Conservation (phyloP, 2,329 filamentous ascomycete genomes). For the Cladosporium oxysporum region DNA sequence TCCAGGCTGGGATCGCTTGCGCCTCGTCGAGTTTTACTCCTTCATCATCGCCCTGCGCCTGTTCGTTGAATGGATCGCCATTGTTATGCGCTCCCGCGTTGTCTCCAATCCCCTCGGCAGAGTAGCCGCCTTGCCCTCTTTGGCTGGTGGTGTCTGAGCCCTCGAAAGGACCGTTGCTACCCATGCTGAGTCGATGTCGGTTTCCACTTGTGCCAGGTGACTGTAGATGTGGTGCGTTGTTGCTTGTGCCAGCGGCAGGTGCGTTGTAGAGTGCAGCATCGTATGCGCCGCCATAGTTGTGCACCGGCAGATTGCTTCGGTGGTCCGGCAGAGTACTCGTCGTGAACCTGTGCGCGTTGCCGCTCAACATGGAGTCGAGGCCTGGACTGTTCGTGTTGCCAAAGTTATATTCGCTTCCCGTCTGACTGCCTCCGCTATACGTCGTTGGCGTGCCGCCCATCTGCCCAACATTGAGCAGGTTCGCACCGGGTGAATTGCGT, state of each 20-base stretch:
- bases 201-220: constrained; percentile 26
- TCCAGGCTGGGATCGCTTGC: constrained; percentile 47
- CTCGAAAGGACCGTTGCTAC: constrained; percentile 30
- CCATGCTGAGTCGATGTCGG: constrained; percentile 34
- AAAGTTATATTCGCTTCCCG: constrained; percentile 34
- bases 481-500: constrained; percentile 23
- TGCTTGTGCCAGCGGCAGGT: not conserved
- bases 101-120: constrained; percentile 19
- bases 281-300: constrained; percentile 21
- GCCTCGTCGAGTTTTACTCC: constrained; percentile 16
- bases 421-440: constrained; percentile 31
- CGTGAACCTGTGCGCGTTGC: constrained; percentile 16
- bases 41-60: constrained; percentile 14
- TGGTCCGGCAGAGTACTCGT: constrained; percentile 23
- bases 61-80: constrained; percentile 20
- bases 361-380: constrained; percentile 26
- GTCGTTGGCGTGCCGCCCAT: constrained; percentile 28
- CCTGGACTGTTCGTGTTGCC: constrained; percentile 28
- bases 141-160: constrained; percentile 17
- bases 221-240: constrained; percentile 11
- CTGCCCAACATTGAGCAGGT: constrained; percentile 27
- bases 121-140: constrained; percentile 5
- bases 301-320: constrained; percentile 10
- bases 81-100: constrained; percentile 20
- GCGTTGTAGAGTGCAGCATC: constrained; percentile 9